Evolutionary conservation across 805 yeast genomes (phyloP), one percentile per base, ranked within the genome.

Genomic region (Ogataea methylovora): DNA sequence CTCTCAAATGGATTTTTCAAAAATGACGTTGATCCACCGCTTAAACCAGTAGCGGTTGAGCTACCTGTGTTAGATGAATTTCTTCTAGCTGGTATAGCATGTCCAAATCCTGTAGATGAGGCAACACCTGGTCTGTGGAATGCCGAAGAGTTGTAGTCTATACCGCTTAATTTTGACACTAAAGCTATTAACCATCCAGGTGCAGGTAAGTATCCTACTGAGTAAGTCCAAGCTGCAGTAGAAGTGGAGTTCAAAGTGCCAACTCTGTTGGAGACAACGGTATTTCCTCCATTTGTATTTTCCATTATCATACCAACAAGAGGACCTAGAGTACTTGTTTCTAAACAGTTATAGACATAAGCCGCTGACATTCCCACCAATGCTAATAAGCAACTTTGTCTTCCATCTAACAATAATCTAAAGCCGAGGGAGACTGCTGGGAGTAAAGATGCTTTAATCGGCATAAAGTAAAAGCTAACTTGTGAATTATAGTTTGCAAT

Each of bases 261-360:
- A 11, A 55, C 57, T 39, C 59, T 48, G 28, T 56, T 43, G 8
- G 43, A 22, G 17, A 19, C 35, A n/a, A 30, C 22, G 11, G 20
- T 40, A 37, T 37, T 52, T 18, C 41, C 51, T 30, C 37, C 45
- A 34, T 37, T 47, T 11, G 38, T 32, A 10, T 35, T 34, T 19
- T 40, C 37, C 10, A 45, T 43, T 14, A 58, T 45, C 30, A 60
- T 44, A 30, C 67, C 66, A 4, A 56, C 49, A 21, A 69, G 41
- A 5, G 75, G 74, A 0, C 76, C 76, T 29, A 56, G 50, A 3
- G 84, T 71, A 27, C 64, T 57, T 0, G 84, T 76, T 45, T 77
- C 83, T 29, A 76, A 50, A 48, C 85, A 79, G 40, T 69, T 72
- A 56, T 76, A 78, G 4, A 75, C 38, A 48, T 79, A 79, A 0